Evolutionary conservation across 805 yeast genomes (phyloP).

Genomic region (Candida caryicola): DNA sequence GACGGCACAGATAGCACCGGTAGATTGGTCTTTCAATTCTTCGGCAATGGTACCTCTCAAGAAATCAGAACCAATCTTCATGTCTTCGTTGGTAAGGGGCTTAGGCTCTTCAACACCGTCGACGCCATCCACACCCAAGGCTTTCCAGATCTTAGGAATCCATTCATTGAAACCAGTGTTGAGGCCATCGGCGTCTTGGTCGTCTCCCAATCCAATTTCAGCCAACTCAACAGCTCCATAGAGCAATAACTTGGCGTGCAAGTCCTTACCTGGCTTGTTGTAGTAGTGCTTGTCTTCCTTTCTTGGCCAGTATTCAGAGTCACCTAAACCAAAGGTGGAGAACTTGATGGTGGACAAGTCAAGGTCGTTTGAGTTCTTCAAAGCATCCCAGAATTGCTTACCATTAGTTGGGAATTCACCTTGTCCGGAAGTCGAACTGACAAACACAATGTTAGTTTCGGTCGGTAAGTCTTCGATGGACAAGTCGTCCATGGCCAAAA

Average conservation of each 20-base stretch:
- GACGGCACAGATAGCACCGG: slow-evolving; percentile 87
- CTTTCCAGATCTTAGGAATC: slow-evolving; percentile 84
- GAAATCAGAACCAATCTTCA: slow-evolving; percentile 82
- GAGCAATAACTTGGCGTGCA: slow-evolving; percentile 58
- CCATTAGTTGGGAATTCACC: slow-evolving; percentile 88
- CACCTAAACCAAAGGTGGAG: slow-evolving; percentile 77
- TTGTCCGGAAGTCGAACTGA: slow-evolving; percentile 79
- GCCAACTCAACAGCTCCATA: slow-evolving; percentile 73
- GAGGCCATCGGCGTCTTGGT: slow-evolving; percentile 95
- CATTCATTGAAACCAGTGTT: slow-evolving; percentile 87
- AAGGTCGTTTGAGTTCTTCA: slow-evolving; percentile 58
- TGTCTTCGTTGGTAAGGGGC: slow-evolving; percentile 89
- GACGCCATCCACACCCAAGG: slow-evolving; percentile 79
- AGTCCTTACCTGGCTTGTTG: slow-evolving; percentile 84
- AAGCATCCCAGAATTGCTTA: slow-evolving; percentile 69
- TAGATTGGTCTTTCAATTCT: slow-evolving; percentile 74
- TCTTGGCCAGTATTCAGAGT: slow-evolving; percentile 92
- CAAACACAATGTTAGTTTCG: slow-evolving; percentile 66
- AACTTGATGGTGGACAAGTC: slow-evolving; percentile 59
- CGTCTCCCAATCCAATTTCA: slow-evolving; percentile 89
- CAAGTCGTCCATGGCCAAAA: slow-evolving; percentile 67
- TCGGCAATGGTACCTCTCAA: slow-evolving; percentile 91
- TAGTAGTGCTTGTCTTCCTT: slow-evolving; percentile 91
- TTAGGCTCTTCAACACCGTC: slow-evolving; percentile 89
- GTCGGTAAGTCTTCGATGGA: slow-evolving; percentile 69